A percentile compares a stretch with the other conserved stretches of the same genome.
Conservation (phyloP, 148 eudicot genomes). For the Camellia lanceoleosa region DNA sequence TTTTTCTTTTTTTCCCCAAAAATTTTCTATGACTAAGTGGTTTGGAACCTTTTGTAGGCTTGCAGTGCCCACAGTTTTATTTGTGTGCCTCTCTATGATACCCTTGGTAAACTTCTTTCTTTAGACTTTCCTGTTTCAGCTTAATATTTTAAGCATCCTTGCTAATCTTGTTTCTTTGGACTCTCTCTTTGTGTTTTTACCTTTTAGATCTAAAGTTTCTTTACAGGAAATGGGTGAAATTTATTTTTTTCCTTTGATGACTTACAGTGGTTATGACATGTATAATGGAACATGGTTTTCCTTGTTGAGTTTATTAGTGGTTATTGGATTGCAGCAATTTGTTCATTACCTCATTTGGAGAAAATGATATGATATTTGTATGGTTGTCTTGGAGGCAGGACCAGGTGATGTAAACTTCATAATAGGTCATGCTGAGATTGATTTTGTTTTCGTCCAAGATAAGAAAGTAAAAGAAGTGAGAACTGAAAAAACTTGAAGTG, state of each 20-base stretch:
- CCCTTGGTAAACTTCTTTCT: slow-evolving; percentile 59
- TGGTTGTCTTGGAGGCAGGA: slow-evolving; percentile 40
- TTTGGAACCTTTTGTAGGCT: slow-evolving; percentile 47
- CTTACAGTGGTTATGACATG: not conserved
- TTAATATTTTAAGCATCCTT: not conserved
- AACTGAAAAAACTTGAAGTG: slow-evolving; percentile 10
- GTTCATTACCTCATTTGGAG: not conserved
- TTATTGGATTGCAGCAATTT: not conserved
- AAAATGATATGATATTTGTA: slow-evolving; percentile 4
- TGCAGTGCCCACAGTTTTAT: slow-evolving; percentile 85
- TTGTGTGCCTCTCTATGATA: slow-evolving; percentile 96
- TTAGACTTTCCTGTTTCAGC: not conserved
- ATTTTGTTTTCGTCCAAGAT: slow-evolving; percentile 75
- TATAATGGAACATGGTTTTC: not conserved
- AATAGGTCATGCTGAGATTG: slow-evolving; percentile 85
- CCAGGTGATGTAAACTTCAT: slow-evolving; percentile 77
- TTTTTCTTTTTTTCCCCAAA: not conserved
- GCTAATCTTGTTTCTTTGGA: not conserved
- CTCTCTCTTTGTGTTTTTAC: not conserved
- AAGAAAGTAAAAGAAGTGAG: slow-evolving; percentile 73
- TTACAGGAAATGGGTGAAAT: too few relatives aligned
- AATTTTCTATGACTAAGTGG: not conserved
- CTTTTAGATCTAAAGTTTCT: not conserved
- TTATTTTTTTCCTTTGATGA: too few relatives aligned
- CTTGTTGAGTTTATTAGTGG: not conserved